Evolutionary conservation across 163 green algal genomes (phyloP), one percentile per base, ranked within the genome.

Genomic region (Scenedesmus sp.): DNA sequence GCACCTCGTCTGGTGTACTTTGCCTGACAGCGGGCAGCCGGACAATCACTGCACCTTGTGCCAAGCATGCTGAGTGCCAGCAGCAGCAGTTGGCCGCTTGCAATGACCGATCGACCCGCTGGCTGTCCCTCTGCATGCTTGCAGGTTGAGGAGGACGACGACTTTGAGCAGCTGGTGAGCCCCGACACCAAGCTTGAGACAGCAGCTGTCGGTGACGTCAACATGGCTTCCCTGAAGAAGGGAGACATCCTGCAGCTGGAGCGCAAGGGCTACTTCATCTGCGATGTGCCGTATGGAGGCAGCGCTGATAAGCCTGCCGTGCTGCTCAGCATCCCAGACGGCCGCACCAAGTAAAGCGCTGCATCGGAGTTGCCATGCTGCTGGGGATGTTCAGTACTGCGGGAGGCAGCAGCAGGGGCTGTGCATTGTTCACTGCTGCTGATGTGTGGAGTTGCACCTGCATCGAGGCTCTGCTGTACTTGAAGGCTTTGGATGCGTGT

Each of bases 221-320:
- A 99, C 95, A 98, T 99, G 97, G 94, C 96, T 35, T 93, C 91
- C 26, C 92, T 99, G 89, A 92, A 97, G 70, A 98, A 99, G 94
- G 97, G 98, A 22, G 97, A 99, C 18, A 91, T 99, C 46, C 90
- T 99, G 20, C 98, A 99, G 96, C 95, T 99, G 78, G 97, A 99
- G 94, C 96, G 98, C 76, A 99, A 99, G 95, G 98, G 98, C 56
- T 99, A 99, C 95, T 99, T 94, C 95, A 98, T 99, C 70, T 96
- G 99, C 65, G 98, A 99, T 91, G 85, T 90, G 51, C 92, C 96
- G 20, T 94, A 94, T 18, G 87, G 87, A 10, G 87, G 92, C 26
- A 81, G 79, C 0, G 59, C 92, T 0, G 91, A 86, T 40, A 89
- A 96, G 86, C 95, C 97, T 10, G 95, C 99, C 9, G 93, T 99